Evolutionary conservation across 2,329 filamentous ascomycete species (phyloP), one percentile per base, ranked within the genome.

Genomic region (Botrytis aclada): DNA sequence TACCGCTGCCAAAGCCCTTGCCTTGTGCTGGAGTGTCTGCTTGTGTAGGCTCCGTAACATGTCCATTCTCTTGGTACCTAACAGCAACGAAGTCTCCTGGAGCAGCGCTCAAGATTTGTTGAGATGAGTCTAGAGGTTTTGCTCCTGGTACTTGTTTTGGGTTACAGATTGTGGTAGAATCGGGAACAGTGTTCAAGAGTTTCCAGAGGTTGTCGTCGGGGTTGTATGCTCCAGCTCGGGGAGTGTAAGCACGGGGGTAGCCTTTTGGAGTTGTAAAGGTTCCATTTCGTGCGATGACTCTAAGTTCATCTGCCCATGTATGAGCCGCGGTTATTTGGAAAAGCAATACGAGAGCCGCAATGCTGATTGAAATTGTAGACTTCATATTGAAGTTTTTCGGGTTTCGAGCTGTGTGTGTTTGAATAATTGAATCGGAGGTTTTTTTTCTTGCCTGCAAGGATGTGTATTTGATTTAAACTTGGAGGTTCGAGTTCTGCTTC

Each of bases 261-360:
- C 95, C 95, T 37, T 88, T 84, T 12, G 86, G 81, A 41, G 92
- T 92, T 32, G 90, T 84, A 80, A 94, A 93, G 47, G 89, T 89
- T 71, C 94, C 95, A 78, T 94, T 92, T 41, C 88, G 81, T 70
- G 89, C 88, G 80, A 98, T 90, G 73, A 89, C 88, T 75, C 86
- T 88, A 67, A 95, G 85, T 78, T 91, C 85, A 82, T 98, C 94
- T 65, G 95, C 87, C 95, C 95, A 98, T 51, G 89, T 90, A 39
- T 76, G 63, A 29, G 71, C 75, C n/a, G 71, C 63, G 10, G 75
- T 66, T 63, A 70, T 70, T 65, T 60, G 76, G 3, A 72, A 61
- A 34, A 78, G 65, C n/a, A 80, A 70, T 32, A 47, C 73, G 65
- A 77, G n/a, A 22, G 70, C 70, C 62, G 70, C 65, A 34, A 80